Evolutionary conservation across 768 basidiomycete species (phyloP).

Genomic region (Russula emetica): DNA sequence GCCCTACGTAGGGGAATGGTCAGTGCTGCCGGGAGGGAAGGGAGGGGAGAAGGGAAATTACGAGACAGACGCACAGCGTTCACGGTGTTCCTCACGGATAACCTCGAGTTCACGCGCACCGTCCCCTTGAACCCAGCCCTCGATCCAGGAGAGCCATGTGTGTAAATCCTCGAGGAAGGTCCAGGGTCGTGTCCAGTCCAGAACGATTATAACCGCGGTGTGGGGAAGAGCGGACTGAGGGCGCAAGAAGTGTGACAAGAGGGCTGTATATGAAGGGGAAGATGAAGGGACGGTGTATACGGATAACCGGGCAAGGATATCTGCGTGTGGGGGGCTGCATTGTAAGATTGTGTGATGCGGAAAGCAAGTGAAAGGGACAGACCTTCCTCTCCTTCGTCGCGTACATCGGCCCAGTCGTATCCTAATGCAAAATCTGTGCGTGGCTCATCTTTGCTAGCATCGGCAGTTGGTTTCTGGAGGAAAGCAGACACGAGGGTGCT

Average conservation of each 20-base stretch:
- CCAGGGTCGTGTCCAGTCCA: slow-evolving; percentile 97
- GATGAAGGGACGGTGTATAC: slow-evolving; percentile 88
- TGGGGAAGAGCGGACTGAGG: slow-evolving; percentile 62
- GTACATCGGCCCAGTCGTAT: slow-evolving; percentile 87
- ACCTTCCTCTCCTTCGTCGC: slow-evolving; percentile 95
- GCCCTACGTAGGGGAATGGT: slow-evolving; percentile 49
- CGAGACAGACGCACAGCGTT: slow-evolving; percentile 58
- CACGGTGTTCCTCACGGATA: slow-evolving; percentile 72
- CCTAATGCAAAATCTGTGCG: slow-evolving; percentile 79
- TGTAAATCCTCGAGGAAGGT: slow-evolving; percentile 82
- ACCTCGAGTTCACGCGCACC: slow-evolving; percentile 68
- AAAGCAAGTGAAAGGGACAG: slow-evolving; percentile 29
- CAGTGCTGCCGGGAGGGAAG: not conserved
- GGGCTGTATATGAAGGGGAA: slow-evolving; percentile 59
- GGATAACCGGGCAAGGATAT: slow-evolving; percentile 83
- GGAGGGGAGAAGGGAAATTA: not conserved
- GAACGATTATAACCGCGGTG: slow-evolving; percentile 73
- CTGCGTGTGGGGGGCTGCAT: slow-evolving; percentile 38
- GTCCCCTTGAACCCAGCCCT: slow-evolving; percentile 72
- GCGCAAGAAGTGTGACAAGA: slow-evolving; percentile 77
- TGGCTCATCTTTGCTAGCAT: slow-evolving; percentile 55
- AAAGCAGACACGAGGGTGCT: slow-evolving; percentile 67
- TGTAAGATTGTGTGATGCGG: not conserved
- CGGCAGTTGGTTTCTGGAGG: slow-evolving; percentile 57
- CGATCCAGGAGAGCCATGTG: slow-evolving; percentile 83